Percentiles rank a stretch among this genome's conserved stretches.
phyloP scores from a whole-genome alignment of 2,329 filamentous ascomycete species.

The Xylaria sp. region DNA sequence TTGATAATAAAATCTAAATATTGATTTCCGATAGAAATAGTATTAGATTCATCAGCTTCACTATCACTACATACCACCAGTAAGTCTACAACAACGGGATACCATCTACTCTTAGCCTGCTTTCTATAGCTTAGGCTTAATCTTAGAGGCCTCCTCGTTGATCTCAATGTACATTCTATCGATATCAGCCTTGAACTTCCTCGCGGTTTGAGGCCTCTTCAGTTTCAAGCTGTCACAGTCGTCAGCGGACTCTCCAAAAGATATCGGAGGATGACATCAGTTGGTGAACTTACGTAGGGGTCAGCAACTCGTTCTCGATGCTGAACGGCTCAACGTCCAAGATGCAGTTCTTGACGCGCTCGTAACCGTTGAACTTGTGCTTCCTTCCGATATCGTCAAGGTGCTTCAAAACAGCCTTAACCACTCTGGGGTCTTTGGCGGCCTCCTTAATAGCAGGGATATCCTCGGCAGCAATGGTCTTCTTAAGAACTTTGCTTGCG shows the following conservation, averaged over 20 bases:
- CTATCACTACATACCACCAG: slow-evolving; percentile 21
- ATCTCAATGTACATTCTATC: slow-evolving; percentile 68
- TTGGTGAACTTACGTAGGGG: slow-evolving; percentile 76
- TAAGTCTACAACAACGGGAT: slow-evolving; percentile 11
- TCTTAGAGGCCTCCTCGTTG: slow-evolving; percentile 51
- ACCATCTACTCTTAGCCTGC: slow-evolving; percentile 4
- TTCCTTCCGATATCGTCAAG: slow-evolving; percentile 81
- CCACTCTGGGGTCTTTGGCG: slow-evolving; percentile 75
- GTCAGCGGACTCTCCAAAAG: slow-evolving; percentile 37
- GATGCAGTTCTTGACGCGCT: slow-evolving; percentile 79
- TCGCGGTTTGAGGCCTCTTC: slow-evolving; percentile 67
- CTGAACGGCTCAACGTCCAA: slow-evolving; percentile 90
- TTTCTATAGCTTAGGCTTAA: slow-evolving; percentile 60
- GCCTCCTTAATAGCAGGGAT: slow-evolving; percentile 73
- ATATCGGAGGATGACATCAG: slow-evolving; percentile 8
- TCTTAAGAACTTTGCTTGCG: slow-evolving; percentile 79
- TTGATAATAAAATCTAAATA: not conserved
- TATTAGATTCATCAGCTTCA: slow-evolving; percentile 23
- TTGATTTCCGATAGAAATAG: slow-evolving; percentile 13
- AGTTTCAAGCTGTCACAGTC: slow-evolving; percentile 63
- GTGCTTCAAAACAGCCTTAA: slow-evolving; percentile 79
- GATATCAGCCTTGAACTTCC: slow-evolving; percentile 64
- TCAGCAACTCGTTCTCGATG: slow-evolving; percentile 90
- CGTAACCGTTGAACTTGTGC: slow-evolving; percentile 92
- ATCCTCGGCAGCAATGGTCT: slow-evolving; percentile 72